These are phyloP conservation scores for Grifola frondosa DNA, from an alignment of 1,284 basidiomycete species.

Conservation along the genomic window DNA sequence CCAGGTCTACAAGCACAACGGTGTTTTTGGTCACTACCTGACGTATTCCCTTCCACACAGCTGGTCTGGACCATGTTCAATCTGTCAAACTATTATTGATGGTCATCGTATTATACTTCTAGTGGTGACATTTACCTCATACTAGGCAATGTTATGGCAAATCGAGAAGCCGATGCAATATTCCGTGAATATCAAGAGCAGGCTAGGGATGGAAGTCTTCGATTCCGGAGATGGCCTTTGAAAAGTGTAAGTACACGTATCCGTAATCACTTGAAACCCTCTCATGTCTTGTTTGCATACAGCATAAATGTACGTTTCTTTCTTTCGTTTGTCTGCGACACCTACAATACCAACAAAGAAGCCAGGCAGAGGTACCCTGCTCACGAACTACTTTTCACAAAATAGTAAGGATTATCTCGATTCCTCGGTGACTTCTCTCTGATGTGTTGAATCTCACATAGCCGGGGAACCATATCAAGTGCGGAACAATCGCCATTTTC, in stretches of 20 bases:
- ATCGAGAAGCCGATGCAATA: constrained; percentile 57
- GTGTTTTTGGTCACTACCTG: constrained; percentile 6
- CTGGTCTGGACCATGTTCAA: constrained; percentile 38
- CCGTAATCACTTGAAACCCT: not conserved
- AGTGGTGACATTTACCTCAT: constrained; percentile 70
- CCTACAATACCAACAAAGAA: constrained; percentile 6
- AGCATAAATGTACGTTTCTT: constrained; percentile 61
- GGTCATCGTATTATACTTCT: not conserved
- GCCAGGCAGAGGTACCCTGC: constrained; percentile 61
- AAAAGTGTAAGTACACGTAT: constrained; percentile 51
- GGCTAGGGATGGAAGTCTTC: constrained; percentile 50
- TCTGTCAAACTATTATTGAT: not conserved
- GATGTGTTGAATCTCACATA: constrained; percentile 27
- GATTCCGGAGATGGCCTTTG: constrained; percentile 69
- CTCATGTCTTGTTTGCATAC: not conserved
- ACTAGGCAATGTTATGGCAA: constrained; percentile 41
- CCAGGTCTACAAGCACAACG: not conserved
- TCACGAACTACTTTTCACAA: constrained; percentile 82
- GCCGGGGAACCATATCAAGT: constrained; percentile 76
- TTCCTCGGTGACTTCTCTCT: not conserved
- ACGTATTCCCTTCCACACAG: constrained; percentile 44
- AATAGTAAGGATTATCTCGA: constrained; percentile 54
- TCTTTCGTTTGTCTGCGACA: not conserved
- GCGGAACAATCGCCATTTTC: constrained; percentile 3
- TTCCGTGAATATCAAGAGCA: constrained; percentile 65